Conservation (phyloP, 129 eudicot species). For the Smallanthus sonchifolius region DNA sequence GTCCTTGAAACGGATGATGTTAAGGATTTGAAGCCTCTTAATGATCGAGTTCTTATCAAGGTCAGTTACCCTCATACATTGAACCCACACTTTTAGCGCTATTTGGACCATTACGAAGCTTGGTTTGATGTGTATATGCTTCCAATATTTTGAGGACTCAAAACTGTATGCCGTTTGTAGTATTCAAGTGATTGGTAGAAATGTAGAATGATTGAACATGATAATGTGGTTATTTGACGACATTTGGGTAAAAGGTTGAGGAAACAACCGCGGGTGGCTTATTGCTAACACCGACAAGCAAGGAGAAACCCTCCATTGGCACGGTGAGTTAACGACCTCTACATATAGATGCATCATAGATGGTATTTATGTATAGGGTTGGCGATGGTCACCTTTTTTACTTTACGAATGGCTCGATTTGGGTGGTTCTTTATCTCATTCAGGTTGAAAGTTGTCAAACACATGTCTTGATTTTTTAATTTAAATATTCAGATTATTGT, state of each 20-base stretch:
- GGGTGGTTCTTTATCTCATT: background rate
- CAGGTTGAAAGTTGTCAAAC: background rate
- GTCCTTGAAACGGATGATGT: slow-evolving; percentile 80
- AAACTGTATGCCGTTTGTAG: no score
- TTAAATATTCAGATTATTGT: background rate
- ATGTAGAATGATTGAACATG: background rate
- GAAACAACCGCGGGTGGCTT: slow-evolving; percentile 82
- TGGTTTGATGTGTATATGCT: background rate
- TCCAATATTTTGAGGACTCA: background rate
- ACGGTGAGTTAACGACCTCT: slow-evolving; percentile 38
- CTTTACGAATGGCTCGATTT: background rate
- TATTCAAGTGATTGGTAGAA: no score
- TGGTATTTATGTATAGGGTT: background rate
- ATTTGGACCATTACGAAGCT: background rate
- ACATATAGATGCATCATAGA: background rate
- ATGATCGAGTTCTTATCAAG: slow-evolving; percentile 84
- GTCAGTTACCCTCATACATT: slow-evolving; percentile 25
- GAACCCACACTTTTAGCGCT: no score
- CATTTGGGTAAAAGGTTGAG: slow-evolving; percentile 54
- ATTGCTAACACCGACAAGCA: slow-evolving; percentile 64
- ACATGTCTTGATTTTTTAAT: background rate
- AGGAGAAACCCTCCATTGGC: slow-evolving; percentile 89
- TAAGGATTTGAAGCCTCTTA: slow-evolving; percentile 82
- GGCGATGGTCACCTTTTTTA: background rate
- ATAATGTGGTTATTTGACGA: background rate